A percentile compares a stretch with the other conserved stretches of the same genome.
These are phyloP conservation scores for Candida sp. DNA, from an alignment of 1,139 yeast species.

Conservation along the genomic window DNA sequence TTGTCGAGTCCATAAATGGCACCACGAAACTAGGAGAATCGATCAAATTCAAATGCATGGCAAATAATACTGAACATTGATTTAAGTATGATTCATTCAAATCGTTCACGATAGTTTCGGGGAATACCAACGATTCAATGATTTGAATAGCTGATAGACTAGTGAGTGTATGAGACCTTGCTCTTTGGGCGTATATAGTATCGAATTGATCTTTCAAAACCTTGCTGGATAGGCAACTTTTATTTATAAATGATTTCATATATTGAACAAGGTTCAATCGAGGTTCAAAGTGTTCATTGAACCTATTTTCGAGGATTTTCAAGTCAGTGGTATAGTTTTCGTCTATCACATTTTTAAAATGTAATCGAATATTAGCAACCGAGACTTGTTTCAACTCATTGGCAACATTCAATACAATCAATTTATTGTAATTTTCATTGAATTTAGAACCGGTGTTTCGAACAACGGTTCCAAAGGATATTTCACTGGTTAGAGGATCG, in stretches of 20 bases:
- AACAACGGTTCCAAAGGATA: conserved; percentile 30
- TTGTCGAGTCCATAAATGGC: conserved; percentile 10
- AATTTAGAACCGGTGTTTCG: conserved; percentile 27
- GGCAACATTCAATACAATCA: conserved; percentile 27
- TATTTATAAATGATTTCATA: conserved; percentile 17
- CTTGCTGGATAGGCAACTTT: conserved; percentile 9
- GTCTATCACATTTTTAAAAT: conserved; percentile 22
- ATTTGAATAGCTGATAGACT: conserved; percentile 19
- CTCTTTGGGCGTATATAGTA: conserved; percentile 21
- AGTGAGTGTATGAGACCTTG: conserved; percentile 12
- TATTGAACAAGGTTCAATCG: conserved; percentile 17
- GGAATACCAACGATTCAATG: conserved; percentile 18
- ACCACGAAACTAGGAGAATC: conserved; percentile 27
- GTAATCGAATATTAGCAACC: conserved; percentile 25
- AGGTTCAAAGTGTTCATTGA: conserved; percentile 13
- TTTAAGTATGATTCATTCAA: conserved; percentile 20
- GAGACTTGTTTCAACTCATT: conserved; percentile 25
- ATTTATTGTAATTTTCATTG: conserved; percentile 29
- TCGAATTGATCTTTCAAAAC: conserved; percentile 14
- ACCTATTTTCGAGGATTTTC: conserved; percentile 20
- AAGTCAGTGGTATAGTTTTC: conserved; percentile 16
- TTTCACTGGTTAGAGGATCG: conserved; percentile 8
- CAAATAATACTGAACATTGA: conserved; percentile 26
- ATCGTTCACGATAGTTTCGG: conserved; percentile 9
- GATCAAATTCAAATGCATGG: conserved; percentile 24